Percentiles rank a stretch among this genome's conserved stretches.
phyloP scores from a whole-genome alignment of 208 protist genomes.

The Trypanosoma platydactyli region DNA sequence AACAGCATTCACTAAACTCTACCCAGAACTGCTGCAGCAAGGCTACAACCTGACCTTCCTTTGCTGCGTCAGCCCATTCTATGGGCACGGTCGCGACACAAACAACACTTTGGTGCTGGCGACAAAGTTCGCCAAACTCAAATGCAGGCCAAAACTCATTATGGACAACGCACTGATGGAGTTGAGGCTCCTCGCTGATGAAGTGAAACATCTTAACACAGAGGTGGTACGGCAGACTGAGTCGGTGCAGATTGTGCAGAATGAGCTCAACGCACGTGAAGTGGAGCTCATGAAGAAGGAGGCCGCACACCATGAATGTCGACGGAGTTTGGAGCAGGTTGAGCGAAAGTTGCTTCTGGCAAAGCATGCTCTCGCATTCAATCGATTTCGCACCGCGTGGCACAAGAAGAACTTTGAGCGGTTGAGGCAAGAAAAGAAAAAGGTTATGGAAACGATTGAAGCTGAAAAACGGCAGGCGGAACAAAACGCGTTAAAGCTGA shows the following conservation, averaged over 20 bases:
- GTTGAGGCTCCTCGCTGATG: constrained; percentile 74
- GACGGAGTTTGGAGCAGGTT: constrained; percentile 17
- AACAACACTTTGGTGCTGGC: constrained; percentile 69
- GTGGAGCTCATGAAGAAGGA: constrained; percentile 88
- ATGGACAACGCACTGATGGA: constrained; percentile 80
- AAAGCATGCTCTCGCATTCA: constrained; percentile 43
- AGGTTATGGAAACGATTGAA: constrained; percentile 37
- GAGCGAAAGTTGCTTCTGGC: constrained; percentile 33
- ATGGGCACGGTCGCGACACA: constrained; percentile 72
- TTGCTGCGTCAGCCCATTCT: constrained; percentile 81
- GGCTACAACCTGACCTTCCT: constrained; percentile 72
- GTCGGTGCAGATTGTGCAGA: constrained; percentile 72
- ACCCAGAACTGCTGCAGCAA: constrained; percentile 67
- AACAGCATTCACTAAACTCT: constrained; percentile 77
- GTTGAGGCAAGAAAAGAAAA: constrained; percentile 39
- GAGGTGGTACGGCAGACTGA: constrained; percentile 57
- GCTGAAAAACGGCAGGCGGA: constrained; percentile 30
- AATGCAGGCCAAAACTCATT: constrained; percentile 55
- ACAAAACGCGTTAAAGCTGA: constrained; percentile 23
- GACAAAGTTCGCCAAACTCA: constrained; percentile 56
- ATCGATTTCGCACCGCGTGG: constrained; percentile 41
- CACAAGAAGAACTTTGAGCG: constrained; percentile 34
- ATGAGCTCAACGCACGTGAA: constrained; percentile 82
- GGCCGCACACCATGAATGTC: constrained; percentile 50
- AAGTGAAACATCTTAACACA: constrained; percentile 78